Conservation (phyloP, 2,329 filamentous ascomycete genomes). For the Albophoma yamanashiensis region DNA sequence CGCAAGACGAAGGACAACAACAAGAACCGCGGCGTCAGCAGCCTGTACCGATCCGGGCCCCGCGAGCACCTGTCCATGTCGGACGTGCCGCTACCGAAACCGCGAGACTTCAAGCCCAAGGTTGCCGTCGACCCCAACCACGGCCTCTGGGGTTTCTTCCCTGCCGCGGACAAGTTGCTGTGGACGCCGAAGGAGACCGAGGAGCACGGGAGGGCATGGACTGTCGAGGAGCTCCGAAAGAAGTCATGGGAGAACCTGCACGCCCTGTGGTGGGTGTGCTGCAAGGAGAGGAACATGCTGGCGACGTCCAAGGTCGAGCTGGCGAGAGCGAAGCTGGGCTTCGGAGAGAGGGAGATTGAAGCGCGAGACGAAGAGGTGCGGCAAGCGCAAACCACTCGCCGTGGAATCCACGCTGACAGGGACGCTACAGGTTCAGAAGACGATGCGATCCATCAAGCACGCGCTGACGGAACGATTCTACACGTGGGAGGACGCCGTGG, state of each 20-base stretch:
- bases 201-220: slow-evolving; percentile 74
- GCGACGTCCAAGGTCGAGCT: slow-evolving; percentile 67
- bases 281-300: slow-evolving; percentile 82
- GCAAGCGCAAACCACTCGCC: slow-evolving; percentile 5
- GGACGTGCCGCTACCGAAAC: slow-evolving; percentile 61
- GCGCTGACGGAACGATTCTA: slow-evolving; percentile 81
- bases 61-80: slow-evolving; percentile 65
- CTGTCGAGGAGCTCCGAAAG: slow-evolving; percentile 68
- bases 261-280: slow-evolving; percentile 86
- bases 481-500: slow-evolving; percentile 68
- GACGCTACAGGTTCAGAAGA: slow-evolving; percentile 53
- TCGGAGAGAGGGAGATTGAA: slow-evolving; percentile 58
- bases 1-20: slow-evolving; percentile 61
- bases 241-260: slow-evolving; percentile 96
- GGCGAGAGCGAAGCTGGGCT: slow-evolving; percentile 55
- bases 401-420: slow-evolving; percentile 5
- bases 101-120: slow-evolving; percentile 47
- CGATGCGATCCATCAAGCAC: slow-evolving; percentile 76
- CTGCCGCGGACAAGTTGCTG: slow-evolving; percentile 55
- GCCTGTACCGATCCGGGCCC: slow-evolving; percentile 65
- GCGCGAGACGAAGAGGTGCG: slow-evolving; percentile 57
- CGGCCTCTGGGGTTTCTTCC: slow-evolving; percentile 90
- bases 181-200: slow-evolving; percentile 60
- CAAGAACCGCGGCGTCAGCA: slow-evolving; percentile 70
- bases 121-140: slow-evolving; percentile 60